Conservation (phyloP, 2,329 filamentous ascomycete genomes). For the Ophiocordyceps australis region DNA sequence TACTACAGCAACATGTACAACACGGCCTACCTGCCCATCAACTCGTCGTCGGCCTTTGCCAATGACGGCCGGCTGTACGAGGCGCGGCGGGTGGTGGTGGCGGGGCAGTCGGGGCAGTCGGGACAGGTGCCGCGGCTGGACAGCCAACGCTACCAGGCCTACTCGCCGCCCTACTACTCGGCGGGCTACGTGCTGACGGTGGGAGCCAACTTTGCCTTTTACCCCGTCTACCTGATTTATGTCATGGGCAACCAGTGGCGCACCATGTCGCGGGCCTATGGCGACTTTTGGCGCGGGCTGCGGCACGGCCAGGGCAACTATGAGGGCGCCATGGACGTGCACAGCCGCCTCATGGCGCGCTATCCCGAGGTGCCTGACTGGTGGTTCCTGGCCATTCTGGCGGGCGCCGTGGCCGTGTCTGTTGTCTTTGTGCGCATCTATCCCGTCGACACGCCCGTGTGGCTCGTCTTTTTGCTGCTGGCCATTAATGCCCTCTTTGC, state of each 20-base stretch:
- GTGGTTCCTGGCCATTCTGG: slow-evolving; percentile 24
- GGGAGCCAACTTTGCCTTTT: slow-evolving; percentile 23
- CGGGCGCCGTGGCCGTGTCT: slow-evolving; percentile 12
- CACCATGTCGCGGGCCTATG: slow-evolving; percentile 14
- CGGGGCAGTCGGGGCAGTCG: too few species aligned
- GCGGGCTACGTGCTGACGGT: slow-evolving; percentile 21
- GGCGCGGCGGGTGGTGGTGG: slow-evolving; percentile 14
- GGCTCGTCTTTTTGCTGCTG: slow-evolving; percentile 22
- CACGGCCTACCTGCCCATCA: slow-evolving; percentile 26
- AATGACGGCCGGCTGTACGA: slow-evolving; percentile 20
- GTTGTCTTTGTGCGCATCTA: slow-evolving; percentile 10
- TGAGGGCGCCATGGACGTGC: slow-evolving; percentile 20
- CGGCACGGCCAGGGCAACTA: slow-evolving; percentile 20
- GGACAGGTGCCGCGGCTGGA: slow-evolving; percentile 20
- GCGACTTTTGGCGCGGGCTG: slow-evolving; percentile 19
- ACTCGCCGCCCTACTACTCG: slow-evolving; percentile 24
- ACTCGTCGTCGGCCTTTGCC: slow-evolving; percentile 21
- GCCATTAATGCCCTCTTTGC: slow-evolving; percentile 19
- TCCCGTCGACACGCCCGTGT: slow-evolving; percentile 13
- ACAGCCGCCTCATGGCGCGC: slow-evolving; percentile 19
- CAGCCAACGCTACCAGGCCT: slow-evolving; percentile 17
- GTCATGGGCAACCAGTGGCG: slow-evolving; percentile 17
- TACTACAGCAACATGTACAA: slow-evolving; percentile 24
- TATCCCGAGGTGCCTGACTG: slow-evolving; percentile 26
- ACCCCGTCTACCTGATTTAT: slow-evolving; percentile 23